Conservation (phyloP, 1,284 basidiomycete genomes). For the Golubevia sp. region DNA sequence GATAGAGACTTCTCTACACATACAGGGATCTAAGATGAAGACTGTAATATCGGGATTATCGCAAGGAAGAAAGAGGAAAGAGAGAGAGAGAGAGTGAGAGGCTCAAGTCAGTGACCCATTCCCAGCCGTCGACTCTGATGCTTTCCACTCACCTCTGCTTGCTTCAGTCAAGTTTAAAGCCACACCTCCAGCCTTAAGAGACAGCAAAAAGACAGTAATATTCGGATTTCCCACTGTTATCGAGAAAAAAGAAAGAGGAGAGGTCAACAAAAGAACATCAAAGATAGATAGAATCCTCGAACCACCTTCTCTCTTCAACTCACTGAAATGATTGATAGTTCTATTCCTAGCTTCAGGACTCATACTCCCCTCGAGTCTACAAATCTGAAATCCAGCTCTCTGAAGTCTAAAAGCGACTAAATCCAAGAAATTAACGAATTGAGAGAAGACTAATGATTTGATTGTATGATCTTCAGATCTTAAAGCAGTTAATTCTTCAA, state of each 20-base stretch:
- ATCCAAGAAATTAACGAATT: constrained; percentile 80
- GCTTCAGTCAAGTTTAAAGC: constrained; percentile 66
- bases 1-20: too few species aligned
- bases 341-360: constrained; percentile 91
- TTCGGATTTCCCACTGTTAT: constrained; percentile 81
- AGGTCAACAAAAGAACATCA: too few species aligned
- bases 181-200: constrained; percentile 92
- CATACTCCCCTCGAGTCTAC: constrained; percentile 95
- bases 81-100: background rate
- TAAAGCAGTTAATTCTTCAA: constrained; percentile 88
- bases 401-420: constrained; percentile 91
- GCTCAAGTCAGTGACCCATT: too few species aligned
- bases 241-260: constrained; percentile 7
- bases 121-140: too few species aligned
- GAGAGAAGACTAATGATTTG: constrained; percentile 94
- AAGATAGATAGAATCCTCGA: too few species aligned
- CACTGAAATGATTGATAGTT: constrained; percentile 92
- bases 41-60: constrained; percentile 76
- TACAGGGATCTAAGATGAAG: constrained; percentile 60
- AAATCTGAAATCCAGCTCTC: constrained; percentile 83
- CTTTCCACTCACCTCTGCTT: constrained; percentile 10
- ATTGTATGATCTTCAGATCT: constrained; percentile 84
- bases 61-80: constrained; percentile 2
- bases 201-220: constrained; percentile 93
- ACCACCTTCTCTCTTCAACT: constrained; percentile 37